These are phyloP conservation scores for Hortiboletus campestris DNA, from an alignment of 768 basidiomycete species.

Conservation along the genomic window DNA sequence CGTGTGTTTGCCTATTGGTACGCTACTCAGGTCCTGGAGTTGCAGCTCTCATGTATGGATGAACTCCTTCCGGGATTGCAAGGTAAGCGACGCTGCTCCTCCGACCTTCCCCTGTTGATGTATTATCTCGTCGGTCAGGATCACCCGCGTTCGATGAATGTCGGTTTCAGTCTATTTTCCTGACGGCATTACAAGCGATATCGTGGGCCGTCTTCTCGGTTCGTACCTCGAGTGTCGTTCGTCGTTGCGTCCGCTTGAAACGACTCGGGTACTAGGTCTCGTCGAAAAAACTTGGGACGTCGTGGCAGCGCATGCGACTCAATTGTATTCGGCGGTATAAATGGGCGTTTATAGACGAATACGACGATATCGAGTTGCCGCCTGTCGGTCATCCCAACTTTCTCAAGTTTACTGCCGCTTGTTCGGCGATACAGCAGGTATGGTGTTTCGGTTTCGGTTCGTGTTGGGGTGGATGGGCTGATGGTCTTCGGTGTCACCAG, in stretches of 20 bases:
- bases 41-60: constrained; percentile 55
- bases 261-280: constrained; percentile 40
- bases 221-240: constrained; percentile 12
- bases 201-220: constrained; percentile 55
- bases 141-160: constrained; percentile 42
- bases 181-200: constrained; percentile 58
- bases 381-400: constrained; percentile 57
- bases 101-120: background rate
- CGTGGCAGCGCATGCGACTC: constrained; percentile 50
- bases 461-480: background rate
- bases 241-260: background rate
- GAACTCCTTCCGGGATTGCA: constrained; percentile 39
- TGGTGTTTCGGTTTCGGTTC: background rate
- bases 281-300: constrained; percentile 43
- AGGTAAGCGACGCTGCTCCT: constrained; percentile 32
- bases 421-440: constrained; percentile 41
- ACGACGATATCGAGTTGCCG: constrained; percentile 46
- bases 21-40: constrained; percentile 51
- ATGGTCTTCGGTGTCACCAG: constrained; percentile 19
- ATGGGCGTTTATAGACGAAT: constrained; percentile 68
- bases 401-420: constrained; percentile 44
- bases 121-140: constrained; percentile 6
- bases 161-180: constrained; percentile 46
- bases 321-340: constrained; percentile 71
- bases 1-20: constrained; percentile 79